phyloP scores from a whole-genome alignment of 352 stramenopile genomes.

The Phytophthora melonis region DNA sequence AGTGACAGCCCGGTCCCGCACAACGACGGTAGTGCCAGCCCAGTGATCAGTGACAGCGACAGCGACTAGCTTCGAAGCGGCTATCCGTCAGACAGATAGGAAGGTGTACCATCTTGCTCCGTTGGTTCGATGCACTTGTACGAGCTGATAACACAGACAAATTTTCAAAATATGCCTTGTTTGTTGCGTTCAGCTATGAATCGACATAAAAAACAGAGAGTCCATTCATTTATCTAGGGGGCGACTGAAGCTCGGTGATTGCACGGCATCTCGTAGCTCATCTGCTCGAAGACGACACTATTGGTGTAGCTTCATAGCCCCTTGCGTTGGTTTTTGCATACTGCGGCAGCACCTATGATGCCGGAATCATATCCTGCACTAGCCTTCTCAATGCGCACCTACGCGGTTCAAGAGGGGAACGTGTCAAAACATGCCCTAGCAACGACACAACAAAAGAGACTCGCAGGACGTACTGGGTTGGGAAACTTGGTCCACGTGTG shows the following conservation, averaged over 20 bases:
- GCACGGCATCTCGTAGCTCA: background rate
- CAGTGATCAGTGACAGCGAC: constrained; percentile 83
- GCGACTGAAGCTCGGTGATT: constrained; percentile 1
- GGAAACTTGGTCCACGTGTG: constrained; percentile 79
- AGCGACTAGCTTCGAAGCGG: constrained; percentile 53
- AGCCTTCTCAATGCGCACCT: constrained; percentile 84
- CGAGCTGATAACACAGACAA: constrained; percentile 9
- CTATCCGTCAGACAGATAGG: constrained; percentile 18
- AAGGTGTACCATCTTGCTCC: constrained; percentile 12
- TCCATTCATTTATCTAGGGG: constrained; percentile 17
- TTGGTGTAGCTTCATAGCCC: constrained; percentile 18
- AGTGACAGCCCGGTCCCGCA: constrained; percentile 34
- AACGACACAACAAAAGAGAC: constrained; percentile 1
- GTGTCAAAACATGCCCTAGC: no score
- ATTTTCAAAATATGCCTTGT: constrained; percentile 5
- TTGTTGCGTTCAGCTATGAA: background rate
- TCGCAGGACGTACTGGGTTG: constrained; percentile 62
- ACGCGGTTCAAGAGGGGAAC: background rate
- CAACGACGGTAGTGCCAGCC: constrained; percentile 59
- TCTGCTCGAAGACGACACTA: constrained; percentile 11
- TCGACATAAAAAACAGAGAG: constrained; percentile 2
- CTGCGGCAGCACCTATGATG: constrained; percentile 81
- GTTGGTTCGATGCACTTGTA: constrained; percentile 9
- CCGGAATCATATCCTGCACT: constrained; percentile 86
- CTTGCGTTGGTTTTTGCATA: constrained; percentile 40